Evolutionary conservation across 2,329 filamentous ascomycete genomes (phyloP).

Genomic region (Aspergillus unguis): DNA sequence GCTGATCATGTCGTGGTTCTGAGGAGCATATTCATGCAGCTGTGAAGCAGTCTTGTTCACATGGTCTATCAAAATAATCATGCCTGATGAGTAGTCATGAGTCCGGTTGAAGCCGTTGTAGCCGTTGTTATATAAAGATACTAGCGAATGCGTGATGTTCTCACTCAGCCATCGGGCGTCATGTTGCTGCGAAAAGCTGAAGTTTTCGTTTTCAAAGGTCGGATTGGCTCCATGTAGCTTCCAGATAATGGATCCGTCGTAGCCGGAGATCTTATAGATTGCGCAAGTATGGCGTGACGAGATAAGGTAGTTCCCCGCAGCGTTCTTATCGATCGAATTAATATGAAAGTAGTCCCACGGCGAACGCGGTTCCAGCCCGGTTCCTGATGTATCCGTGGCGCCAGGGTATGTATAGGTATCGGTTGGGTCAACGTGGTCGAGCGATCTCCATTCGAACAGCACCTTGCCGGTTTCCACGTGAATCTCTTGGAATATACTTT

Average conservation of each 20-base stretch:
- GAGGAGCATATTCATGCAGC: slow-evolving; percentile 30
- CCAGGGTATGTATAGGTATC: slow-evolving; percentile 47
- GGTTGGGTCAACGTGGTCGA: slow-evolving; percentile 50
- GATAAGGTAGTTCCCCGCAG: slow-evolving; percentile 41
- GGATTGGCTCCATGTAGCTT: slow-evolving; percentile 37
- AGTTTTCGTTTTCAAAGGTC: slow-evolving; percentile 37
- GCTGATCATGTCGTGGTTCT: slow-evolving; percentile 26
- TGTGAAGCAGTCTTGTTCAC: slow-evolving; percentile 33
- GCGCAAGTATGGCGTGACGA: slow-evolving; percentile 41
- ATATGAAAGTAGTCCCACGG: slow-evolving; percentile 48
- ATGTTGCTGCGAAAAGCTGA: slow-evolving; percentile 44
- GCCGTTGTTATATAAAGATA: slow-evolving; percentile 44
- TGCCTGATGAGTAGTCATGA: slow-evolving; percentile 37
- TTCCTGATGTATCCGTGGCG: slow-evolving; percentile 46
- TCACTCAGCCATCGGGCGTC: slow-evolving; percentile 41
- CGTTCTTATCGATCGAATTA: slow-evolving; percentile 43
- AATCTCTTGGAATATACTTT: slow-evolving; percentile 53
- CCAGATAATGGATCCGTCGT: slow-evolving; percentile 40
- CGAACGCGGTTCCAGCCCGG: slow-evolving; percentile 44
- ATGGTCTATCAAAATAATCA: slow-evolving; percentile 41
- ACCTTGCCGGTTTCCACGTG: slow-evolving; percentile 49
- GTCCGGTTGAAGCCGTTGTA: slow-evolving; percentile 41
- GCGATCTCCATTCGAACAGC: slow-evolving; percentile 50
- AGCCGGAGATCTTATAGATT: slow-evolving; percentile 42
- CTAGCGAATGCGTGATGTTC: slow-evolving; percentile 36